Base-by-base conservation (phyloP, 305 asterid genomes). In the Solanum chacoense region DNA sequence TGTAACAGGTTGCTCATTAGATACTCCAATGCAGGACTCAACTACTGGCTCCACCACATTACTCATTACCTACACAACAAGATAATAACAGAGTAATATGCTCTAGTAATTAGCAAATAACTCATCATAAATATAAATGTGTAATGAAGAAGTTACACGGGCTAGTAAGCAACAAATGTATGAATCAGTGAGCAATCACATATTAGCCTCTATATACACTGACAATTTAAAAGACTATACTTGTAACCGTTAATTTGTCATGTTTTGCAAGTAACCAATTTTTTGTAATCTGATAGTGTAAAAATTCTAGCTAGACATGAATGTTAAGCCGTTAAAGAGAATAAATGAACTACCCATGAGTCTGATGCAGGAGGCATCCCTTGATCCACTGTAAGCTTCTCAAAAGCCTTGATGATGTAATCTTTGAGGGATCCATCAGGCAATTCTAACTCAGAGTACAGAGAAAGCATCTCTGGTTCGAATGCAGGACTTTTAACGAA, bases 321-420 rank as follows among this genome's bases (percentile, higher is more conserved):
- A 18, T 6, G 29, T 4, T 40, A 45, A 59, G 69, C 28, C 35
- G 11, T 8, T 9, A 77, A 9, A 45, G 71, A 65, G 42, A 8
- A 20, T 5, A 86, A 38, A 20, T 28, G 77, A 35, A 11, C 28
- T 93, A 97, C 99, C 99, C 99, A 97, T 88, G 96, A 92, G 90
- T 97, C 99, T 9, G 96, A 89, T 87, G 97, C 95, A 20, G 99
- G 99, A 89, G 99, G 99, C 95, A 97, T 92, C 65, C 99, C 99
- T 26, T 95, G 96, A 22, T 95, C 98, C 28, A 97, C 98, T 1
- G 98, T 92, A 29, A 97, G 99, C 88, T 94, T 96, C 93, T 95
- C 94, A 37, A 96, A 93, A 34, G 95, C 96, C 94, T 92, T 94
- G 87, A 92, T 59, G 72, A 95, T 86, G 89, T 92, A 91, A 89